A percentile compares a stretch with the other conserved stretches of the same genome.
Conservation (phyloP, 2,329 filamentous ascomycete species). For the Botryotinia globosa region DNA sequence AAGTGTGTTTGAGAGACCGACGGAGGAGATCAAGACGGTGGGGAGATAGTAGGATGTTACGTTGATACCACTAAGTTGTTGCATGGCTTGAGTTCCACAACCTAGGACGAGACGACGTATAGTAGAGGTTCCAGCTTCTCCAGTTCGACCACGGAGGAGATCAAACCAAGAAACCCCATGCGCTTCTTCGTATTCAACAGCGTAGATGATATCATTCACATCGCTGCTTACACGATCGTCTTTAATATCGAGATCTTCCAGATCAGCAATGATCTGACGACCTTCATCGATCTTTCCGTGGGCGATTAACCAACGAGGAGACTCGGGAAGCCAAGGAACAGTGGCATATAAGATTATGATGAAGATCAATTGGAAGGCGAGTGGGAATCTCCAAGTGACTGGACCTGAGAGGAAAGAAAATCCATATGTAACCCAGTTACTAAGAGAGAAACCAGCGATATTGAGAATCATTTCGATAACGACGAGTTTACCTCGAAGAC, state of each 20-base stretch:
- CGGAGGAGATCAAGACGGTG: constrained; percentile 49
- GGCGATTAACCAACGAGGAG: constrained; percentile 41
- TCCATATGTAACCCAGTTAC: constrained; percentile 21
- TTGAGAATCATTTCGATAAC: constrained; percentile 21
- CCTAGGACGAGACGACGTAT: constrained; percentile 69
- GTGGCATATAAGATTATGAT: constrained; percentile 17
- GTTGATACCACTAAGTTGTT: constrained; percentile 48
- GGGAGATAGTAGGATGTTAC: constrained; percentile 48
- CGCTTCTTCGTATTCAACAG: constrained; percentile 15
- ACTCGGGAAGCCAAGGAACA: constrained; percentile 39
- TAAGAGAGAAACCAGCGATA: constrained; percentile 20
- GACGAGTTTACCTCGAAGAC: constrained; percentile 22
- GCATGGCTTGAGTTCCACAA: constrained; percentile 59
- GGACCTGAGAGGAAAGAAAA: constrained; percentile 20
- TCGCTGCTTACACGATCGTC: constrained; percentile 55
- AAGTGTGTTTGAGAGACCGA: constrained; percentile 46
- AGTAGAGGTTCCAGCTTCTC: constrained; percentile 37
- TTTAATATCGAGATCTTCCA: constrained; percentile 41
- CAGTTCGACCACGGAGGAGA: constrained; percentile 12
- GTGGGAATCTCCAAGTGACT: constrained; percentile 21
- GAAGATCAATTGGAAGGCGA: constrained; percentile 23
- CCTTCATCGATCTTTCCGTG: constrained; percentile 39
- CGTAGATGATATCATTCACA: constrained; percentile 41
- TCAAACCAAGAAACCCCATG: constrained; percentile 18
- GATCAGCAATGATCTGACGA: constrained; percentile 37